phyloP scores from a whole-genome alignment of 1,139 yeast genomes.

The Sugiyamaella grinbergsii region DNA sequence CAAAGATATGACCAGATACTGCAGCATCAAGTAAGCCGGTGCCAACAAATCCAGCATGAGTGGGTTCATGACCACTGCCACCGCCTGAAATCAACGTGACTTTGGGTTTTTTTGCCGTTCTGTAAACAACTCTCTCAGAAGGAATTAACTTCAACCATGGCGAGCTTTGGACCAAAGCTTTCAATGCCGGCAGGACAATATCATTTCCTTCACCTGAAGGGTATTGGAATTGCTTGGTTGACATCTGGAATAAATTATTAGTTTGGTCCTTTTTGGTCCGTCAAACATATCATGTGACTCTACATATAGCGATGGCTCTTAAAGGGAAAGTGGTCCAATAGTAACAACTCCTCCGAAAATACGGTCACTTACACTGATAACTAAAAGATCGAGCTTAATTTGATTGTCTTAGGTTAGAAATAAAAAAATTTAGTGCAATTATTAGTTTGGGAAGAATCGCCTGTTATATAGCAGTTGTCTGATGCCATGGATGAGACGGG shows the following conservation, averaged over 20 bases:
- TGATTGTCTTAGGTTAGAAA: too few species aligned
- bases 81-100: slow-evolving; percentile 83
- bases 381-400: too few species aligned
- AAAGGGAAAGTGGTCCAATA: too few species aligned
- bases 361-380: too few species aligned
- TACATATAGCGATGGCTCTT: background rate
- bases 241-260: slow-evolving; percentile 3
- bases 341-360: too few species aligned
- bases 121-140: slow-evolving; percentile 66
- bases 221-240: slow-evolving; percentile 42
- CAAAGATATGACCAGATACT: slow-evolving; percentile 85
- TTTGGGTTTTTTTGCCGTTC: slow-evolving; percentile 34
- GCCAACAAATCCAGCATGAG: slow-evolving; percentile 91
- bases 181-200: slow-evolving; percentile 63
- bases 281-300: background rate
- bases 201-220: slow-evolving; percentile 44
- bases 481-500: background rate
- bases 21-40: slow-evolving; percentile 81
- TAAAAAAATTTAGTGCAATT: too few species aligned
- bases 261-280: background rate
- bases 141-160: slow-evolving; percentile 66
- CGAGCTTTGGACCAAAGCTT: slow-evolving; percentile 68
- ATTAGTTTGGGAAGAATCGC: too few species aligned
- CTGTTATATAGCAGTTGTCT: too few species aligned
- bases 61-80: slow-evolving; percentile 95